Conservation (phyloP, 345 rosid species). For the Garcia nutans region DNA sequence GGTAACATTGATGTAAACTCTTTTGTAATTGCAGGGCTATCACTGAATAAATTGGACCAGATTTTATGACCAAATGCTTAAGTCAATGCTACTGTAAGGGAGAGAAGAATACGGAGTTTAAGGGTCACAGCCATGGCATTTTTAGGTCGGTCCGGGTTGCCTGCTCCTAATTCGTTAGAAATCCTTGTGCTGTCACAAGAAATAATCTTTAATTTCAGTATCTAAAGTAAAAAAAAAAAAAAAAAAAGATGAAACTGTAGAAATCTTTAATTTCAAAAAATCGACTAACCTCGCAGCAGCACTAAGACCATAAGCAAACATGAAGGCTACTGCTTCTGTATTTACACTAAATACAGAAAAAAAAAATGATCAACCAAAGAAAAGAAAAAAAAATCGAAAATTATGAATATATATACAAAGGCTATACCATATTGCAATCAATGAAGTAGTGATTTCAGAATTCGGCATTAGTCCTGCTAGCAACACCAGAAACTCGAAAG, state of each 20-base stretch:
- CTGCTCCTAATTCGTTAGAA: conserved; percentile 80
- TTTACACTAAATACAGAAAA: conserved; percentile 41
- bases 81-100: conserved; percentile 36
- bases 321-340: conserved; percentile 58
- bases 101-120: conserved; percentile 44
- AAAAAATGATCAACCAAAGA: too few relatives aligned
- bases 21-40: conserved; percentile 34
- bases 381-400: too few relatives aligned
- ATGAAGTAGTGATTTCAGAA: conserved; percentile 52
- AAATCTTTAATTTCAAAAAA: too few relatives aligned
- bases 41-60: conserved; percentile 65
- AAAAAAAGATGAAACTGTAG: not conserved
- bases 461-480: conserved; percentile 71
- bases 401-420: too few relatives aligned
- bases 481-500: conserved; percentile 73
- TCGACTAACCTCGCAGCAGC: conserved; percentile 73
- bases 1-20: conserved; percentile 57
- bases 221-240: too few relatives aligned
- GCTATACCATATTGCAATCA: conserved; percentile 67
- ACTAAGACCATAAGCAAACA: conserved; percentile 69
- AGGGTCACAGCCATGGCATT: conserved; percentile 14
- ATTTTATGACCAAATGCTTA: conserved; percentile 49
- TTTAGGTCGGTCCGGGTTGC: conserved; percentile 19
- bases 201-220: not conserved
- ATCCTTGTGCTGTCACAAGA: conserved; percentile 60